These are phyloP conservation scores for Cyclotella baltica DNA, from an alignment of 108 stramenopile species.

Conservation along the genomic window DNA sequence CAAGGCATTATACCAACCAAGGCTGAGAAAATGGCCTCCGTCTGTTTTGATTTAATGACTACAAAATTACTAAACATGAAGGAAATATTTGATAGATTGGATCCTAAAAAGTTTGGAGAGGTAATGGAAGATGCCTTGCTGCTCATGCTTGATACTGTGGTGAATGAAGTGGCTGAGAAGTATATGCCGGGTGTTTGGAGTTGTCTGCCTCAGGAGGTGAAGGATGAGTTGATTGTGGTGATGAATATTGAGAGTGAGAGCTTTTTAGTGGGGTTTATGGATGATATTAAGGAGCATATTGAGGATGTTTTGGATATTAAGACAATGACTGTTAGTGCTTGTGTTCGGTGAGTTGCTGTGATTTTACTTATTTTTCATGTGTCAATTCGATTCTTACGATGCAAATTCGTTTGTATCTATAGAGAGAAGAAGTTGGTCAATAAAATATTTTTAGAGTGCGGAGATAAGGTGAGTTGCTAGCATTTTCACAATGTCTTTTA, in stretches of 20 bases:
- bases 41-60: conserved; percentile 90
- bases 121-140: conserved; percentile 68
- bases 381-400: too few relatives aligned
- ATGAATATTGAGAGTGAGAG: conserved; percentile 69
- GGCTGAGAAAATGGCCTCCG: conserved; percentile 91
- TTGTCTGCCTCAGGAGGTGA: conserved; percentile 75
- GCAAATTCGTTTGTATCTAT: too few relatives aligned
- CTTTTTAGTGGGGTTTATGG: conserved; percentile 83
- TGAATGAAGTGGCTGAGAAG: conserved; percentile 84
- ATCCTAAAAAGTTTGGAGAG: conserved; percentile 81
- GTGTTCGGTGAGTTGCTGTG: too few relatives aligned
- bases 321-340: conserved; percentile 82
- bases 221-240: conserved; percentile 81
- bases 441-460: conserved; percentile 92
- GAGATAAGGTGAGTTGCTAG: conserved; percentile 63
- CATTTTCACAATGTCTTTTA: neutral
- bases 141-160: conserved; percentile 84
- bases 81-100: conserved; percentile 88
- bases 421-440: conserved; percentile 88
- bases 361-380: too few relatives aligned
- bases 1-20: conserved; percentile 95
- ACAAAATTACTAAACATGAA: conserved; percentile 81
- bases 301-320: conserved; percentile 91
- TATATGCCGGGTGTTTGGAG: conserved; percentile 86
- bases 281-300: conserved; percentile 83